Conservation (phyloP, 352 stramenopile genomes). For the Globisporangium paddicum region DNA sequence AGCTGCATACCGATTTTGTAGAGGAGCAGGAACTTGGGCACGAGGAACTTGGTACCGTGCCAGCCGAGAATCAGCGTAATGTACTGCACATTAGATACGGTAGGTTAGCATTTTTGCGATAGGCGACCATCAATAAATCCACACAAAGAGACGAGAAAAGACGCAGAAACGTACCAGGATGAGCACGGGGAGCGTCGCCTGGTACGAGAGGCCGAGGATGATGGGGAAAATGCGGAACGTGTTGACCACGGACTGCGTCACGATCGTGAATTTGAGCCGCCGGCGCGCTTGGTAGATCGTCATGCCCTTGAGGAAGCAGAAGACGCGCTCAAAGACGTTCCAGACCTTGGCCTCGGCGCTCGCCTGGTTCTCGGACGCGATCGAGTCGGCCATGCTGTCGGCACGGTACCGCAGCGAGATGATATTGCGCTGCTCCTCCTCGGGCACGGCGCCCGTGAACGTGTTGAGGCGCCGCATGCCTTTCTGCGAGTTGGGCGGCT, state of each 20-base stretch:
- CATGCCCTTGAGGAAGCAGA: conserved; percentile 87
- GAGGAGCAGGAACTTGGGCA: conserved; percentile 79
- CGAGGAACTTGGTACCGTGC: conserved; percentile 86
- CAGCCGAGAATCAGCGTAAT: conserved; percentile 83
- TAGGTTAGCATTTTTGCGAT: too few relatives aligned
- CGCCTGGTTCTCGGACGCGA: conserved; percentile 53
- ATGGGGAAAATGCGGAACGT: conserved; percentile 84
- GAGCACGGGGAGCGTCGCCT: conserved; percentile 74
- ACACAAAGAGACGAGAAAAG: not conserved
- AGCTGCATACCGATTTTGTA: conserved; percentile 91
- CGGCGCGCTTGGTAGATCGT: conserved; percentile 82
- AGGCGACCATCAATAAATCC: not conserved
- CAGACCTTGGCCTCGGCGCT: conserved; percentile 68
- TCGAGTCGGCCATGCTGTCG: conserved; percentile 81
- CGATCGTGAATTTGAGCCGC: conserved; percentile 84
- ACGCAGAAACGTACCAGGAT: conserved; percentile 47
- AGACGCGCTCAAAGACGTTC: conserved; percentile 78
- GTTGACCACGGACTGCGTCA: conserved; percentile 79
- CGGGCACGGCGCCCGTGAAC: conserved; percentile 51
- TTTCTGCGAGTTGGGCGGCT: conserved; percentile 23
- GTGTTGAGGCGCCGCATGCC: conserved; percentile 60
- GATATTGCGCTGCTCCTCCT: conserved; percentile 83
- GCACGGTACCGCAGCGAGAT: conserved; percentile 83
- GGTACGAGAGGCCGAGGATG: conserved; percentile 79
- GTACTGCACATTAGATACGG: too few relatives aligned